Percentiles rank a stretch among this genome's conserved stretches.
These are phyloP conservation scores for Luffa aegyptiaca DNA, from an alignment of 306 rosid species.

Conservation along the genomic window DNA sequence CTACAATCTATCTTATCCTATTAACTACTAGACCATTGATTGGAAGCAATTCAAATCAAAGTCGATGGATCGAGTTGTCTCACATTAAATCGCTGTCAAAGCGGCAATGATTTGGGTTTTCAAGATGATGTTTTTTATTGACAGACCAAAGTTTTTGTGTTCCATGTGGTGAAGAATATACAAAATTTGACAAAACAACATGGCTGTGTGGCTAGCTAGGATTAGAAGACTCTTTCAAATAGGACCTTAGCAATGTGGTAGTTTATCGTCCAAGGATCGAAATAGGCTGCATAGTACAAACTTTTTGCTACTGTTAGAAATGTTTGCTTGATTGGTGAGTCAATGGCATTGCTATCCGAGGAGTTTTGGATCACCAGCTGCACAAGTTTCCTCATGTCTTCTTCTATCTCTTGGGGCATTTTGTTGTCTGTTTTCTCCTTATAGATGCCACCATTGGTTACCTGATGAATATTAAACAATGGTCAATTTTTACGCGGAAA, in stretches of 20 bases:
- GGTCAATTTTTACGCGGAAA: background rate
- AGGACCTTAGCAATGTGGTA: constrained; percentile 70
- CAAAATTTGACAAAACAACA: constrained; percentile 5
- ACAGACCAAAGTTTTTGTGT: constrained; percentile 6
- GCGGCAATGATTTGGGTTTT: background rate
- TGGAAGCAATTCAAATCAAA: background rate
- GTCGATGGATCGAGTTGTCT: background rate
- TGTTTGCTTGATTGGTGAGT: constrained; percentile 49
- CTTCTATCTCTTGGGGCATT: constrained; percentile 34
- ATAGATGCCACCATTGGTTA: constrained; percentile 10
- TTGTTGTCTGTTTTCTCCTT: background rate
- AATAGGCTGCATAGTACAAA: constrained; percentile 54
- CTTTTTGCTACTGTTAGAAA: constrained; percentile 60
- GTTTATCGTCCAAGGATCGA: constrained; percentile 48
- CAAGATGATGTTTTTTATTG: background rate
- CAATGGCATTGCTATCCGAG: constrained; percentile 18
- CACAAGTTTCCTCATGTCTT: constrained; percentile 61
- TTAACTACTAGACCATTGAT: background rate
- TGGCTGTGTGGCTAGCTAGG: background rate
- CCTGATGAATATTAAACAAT: constrained; percentile 22
- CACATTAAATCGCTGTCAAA: background rate
- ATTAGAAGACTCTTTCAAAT: constrained; percentile 54
- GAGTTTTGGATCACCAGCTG: constrained; percentile 47
- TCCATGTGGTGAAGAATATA: constrained; percentile 7
- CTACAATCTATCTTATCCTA: constrained; percentile 4